phyloP scores from a whole-genome alignment of 805 yeast genomes.

The Candida ponderosae region DNA sequence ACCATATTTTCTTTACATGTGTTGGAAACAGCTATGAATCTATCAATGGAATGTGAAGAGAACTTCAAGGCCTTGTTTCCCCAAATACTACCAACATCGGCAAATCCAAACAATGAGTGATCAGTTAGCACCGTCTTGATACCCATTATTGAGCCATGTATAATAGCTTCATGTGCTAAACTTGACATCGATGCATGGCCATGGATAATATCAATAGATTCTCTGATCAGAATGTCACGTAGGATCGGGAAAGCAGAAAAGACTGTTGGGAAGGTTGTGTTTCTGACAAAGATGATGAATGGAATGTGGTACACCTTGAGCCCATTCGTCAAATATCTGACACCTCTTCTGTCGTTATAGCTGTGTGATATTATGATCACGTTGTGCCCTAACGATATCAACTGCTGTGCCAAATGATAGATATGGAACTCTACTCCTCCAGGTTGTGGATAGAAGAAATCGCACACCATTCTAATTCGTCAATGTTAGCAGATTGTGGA shows the following conservation, averaged over 20 bases:
- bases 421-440: slow-evolving; percentile 98
- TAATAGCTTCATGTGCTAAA: slow-evolving; percentile 80
- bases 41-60: slow-evolving; percentile 79
- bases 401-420: slow-evolving; percentile 79
- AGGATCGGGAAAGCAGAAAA: slow-evolving; percentile 82
- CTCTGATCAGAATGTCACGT: slow-evolving; percentile 80
- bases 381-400: slow-evolving; percentile 74
- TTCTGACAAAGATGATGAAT: slow-evolving; percentile 68
- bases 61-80: slow-evolving; percentile 84
- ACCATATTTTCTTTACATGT: slow-evolving; percentile 96
- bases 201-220: slow-evolving; percentile 81
- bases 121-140: slow-evolving; percentile 88
- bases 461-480: slow-evolving; percentile 73
- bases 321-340: slow-evolving; percentile 81
- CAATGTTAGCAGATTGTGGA: slow-evolving; percentile 4
- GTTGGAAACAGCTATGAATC: slow-evolving; percentile 93
- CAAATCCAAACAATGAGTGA: slow-evolving; percentile 92
- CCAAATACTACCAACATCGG: slow-evolving; percentile 72
- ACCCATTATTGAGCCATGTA: slow-evolving; percentile 94
- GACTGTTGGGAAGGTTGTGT: slow-evolving; percentile 82
- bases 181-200: slow-evolving; percentile 91
- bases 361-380: slow-evolving; percentile 87
- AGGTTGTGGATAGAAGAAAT: slow-evolving; percentile 96
- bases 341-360: slow-evolving; percentile 75
- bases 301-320: slow-evolving; percentile 91